Conservation (phyloP, 108 stramenopile genomes). For the Craspedostauros australis region DNA sequence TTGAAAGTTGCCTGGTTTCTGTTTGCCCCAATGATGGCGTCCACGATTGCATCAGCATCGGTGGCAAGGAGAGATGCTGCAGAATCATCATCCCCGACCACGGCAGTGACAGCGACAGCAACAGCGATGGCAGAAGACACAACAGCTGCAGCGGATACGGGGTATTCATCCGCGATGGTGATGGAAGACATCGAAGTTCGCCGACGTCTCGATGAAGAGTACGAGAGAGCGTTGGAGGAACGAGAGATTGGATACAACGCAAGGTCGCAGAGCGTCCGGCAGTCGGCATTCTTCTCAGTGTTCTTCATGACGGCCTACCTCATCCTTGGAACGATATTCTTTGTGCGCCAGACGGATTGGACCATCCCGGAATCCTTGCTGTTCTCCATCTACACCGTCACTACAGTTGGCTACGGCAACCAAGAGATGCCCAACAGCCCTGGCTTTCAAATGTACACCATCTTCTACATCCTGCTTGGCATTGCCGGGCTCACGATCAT, state of each 20-base stretch:
- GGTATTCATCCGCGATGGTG: too few species aligned
- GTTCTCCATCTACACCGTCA: conserved; percentile 81
- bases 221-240: conserved; percentile 71
- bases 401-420: conserved; percentile 83
- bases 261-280: conserved; percentile 56
- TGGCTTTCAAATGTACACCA: conserved; percentile 67
- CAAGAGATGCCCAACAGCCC: conserved; percentile 59
- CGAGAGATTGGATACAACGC: conserved; percentile 80
- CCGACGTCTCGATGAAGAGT: conserved; percentile 67
- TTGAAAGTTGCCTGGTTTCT: too few species aligned
- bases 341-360: conserved; percentile 46
- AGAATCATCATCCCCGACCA: not conserved
- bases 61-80: too few species aligned
- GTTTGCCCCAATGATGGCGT: too few species aligned
- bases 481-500: conserved; percentile 78
- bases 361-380: conserved; percentile 63
- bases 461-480: conserved; percentile 65
- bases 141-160: not conserved
- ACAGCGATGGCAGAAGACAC: not conserved
- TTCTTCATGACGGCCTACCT: conserved; percentile 58
- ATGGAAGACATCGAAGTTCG: conserved; percentile 49
- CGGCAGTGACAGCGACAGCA: not conserved
- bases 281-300: conserved; percentile 46
- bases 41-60: too few species aligned
- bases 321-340: conserved; percentile 55